phyloP scores from a whole-genome alignment of 306 rosid genomes.

The Corylus americana region DNA sequence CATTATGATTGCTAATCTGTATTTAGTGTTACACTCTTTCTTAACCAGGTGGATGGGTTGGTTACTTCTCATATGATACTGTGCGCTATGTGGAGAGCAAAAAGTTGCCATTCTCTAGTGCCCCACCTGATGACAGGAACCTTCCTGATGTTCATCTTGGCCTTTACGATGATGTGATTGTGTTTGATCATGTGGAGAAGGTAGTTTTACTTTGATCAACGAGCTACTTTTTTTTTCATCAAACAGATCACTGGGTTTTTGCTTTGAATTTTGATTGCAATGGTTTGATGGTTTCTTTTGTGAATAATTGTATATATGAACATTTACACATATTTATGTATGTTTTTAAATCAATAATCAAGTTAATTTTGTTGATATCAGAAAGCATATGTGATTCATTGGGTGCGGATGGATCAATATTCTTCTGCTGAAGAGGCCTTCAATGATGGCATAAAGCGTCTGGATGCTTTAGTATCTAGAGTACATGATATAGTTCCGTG shows the following conservation, averaged over 20 bases:
- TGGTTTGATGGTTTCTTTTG: background rate
- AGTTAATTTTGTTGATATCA: slow-evolving; percentile 26
- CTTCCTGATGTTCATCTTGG: slow-evolving; percentile 97
- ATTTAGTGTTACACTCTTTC: slow-evolving; percentile 16
- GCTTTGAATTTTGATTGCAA: background rate
- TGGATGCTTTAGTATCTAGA: slow-evolving; percentile 67
- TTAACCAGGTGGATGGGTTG: slow-evolving; percentile 91
- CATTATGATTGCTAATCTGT: slow-evolving; percentile 5
- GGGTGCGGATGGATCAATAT: slow-evolving; percentile 82
- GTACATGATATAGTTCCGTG: slow-evolving; percentile 85
- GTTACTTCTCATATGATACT: slow-evolving; percentile 94
- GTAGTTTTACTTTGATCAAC: slow-evolving; percentile 40
- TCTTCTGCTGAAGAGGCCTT: slow-evolving; percentile 75
- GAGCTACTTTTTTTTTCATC: background rate
- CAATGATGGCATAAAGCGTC: slow-evolving; percentile 53
- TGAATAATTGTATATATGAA: background rate
- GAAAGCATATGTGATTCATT: slow-evolving; percentile 88
- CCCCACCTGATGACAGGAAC: slow-evolving; percentile 82
- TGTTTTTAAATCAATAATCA: background rate
- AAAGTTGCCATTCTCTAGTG: slow-evolving; percentile 80
- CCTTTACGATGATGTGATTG: slow-evolving; percentile 85
- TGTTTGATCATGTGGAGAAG: slow-evolving; percentile 95
- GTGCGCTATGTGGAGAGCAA: slow-evolving; percentile 94
- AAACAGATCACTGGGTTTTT: background rate
- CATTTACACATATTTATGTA: background rate